These are phyloP conservation scores for Inga leiocalycina DNA, from an alignment of 306 rosid genomes.

Conservation along the genomic window DNA sequence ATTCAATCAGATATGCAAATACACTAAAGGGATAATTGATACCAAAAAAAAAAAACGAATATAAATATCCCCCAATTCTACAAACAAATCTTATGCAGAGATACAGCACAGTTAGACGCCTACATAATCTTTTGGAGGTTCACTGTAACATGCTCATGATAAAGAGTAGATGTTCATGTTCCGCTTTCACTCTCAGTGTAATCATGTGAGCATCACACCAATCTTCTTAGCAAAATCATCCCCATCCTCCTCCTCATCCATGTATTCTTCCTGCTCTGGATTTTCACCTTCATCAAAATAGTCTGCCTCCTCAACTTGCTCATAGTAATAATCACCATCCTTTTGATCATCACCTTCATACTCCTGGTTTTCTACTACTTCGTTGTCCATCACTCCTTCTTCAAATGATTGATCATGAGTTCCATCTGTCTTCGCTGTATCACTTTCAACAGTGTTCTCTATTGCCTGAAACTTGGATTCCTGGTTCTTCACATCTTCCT, in stretches of 20 bases:
- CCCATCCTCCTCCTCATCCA: slow-evolving; percentile 82
- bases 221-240: slow-evolving; percentile 98
- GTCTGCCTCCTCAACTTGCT: slow-evolving; percentile 78
- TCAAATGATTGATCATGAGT: slow-evolving; percentile 49
- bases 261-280: slow-evolving; percentile 66
- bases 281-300: slow-evolving; percentile 75
- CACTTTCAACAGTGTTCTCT: slow-evolving; percentile 42
- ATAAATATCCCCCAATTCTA: slow-evolving; percentile 54
- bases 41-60: slow-evolving; percentile 47
- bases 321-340: slow-evolving; percentile 78
- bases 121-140: slow-evolving; percentile 26
- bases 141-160: slow-evolving; percentile 20
- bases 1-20: slow-evolving; percentile 58
- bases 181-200: slow-evolving; percentile 7
- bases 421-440: slow-evolving; percentile 34
- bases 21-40: slow-evolving; percentile 37
- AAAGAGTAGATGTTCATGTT: slow-evolving; percentile 7
- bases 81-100: slow-evolving; percentile 51
- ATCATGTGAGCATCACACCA: slow-evolving; percentile 72
- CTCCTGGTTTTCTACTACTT: slow-evolving; percentile 60
- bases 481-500: slow-evolving; percentile 36
- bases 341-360: slow-evolving; percentile 65
- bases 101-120: slow-evolving; percentile 48
- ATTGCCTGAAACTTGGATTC: slow-evolving; percentile 41
- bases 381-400: slow-evolving; percentile 66